phyloP scores from a whole-genome alignment of 2,329 filamentous ascomycete genomes.

The Aspergillus ruber region DNA sequence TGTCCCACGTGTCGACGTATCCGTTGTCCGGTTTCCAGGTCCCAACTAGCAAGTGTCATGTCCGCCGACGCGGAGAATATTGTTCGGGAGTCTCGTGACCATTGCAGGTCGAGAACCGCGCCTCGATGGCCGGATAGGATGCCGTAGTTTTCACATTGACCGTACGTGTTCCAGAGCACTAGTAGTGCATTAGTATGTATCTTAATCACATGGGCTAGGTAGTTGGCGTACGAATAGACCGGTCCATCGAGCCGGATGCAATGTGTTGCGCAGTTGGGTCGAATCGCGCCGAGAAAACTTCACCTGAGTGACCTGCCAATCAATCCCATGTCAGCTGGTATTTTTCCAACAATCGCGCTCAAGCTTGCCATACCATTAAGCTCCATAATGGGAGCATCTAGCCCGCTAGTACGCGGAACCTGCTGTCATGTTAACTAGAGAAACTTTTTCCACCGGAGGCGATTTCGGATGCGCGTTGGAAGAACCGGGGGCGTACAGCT shows the following conservation, averaged over 20 bases:
- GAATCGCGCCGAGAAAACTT: constrained; percentile 87
- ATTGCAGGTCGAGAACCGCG: constrained; percentile 85
- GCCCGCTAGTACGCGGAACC: constrained; percentile 70
- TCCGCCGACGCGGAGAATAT: constrained; percentile 92
- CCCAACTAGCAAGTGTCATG: constrained; percentile 89
- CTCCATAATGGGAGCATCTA: constrained; percentile 92
- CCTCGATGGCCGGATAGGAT: constrained; percentile 82
- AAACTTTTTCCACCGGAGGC: background rate
- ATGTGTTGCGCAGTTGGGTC: constrained; percentile 82
- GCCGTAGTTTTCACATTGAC: constrained; percentile 91
- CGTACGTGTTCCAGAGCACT: constrained; percentile 93
- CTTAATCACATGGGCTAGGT: background rate
- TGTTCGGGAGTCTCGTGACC: constrained; percentile 89
- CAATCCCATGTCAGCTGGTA: constrained; percentile 7
- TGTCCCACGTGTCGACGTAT: constrained; percentile 90
- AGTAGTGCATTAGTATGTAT: background rate
- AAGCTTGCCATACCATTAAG: constrained; percentile 55
- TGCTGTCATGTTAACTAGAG: constrained; percentile 34
- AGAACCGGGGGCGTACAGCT: constrained; percentile 47
- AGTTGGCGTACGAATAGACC: constrained; percentile 65
- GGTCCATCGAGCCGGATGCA: constrained; percentile 92
- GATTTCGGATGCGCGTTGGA: background rate
- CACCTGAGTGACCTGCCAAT: constrained; percentile 58
- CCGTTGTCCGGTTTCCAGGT: constrained; percentile 81
- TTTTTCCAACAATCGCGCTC: constrained; percentile 26